Conservation (phyloP, 2,329 filamentous ascomycete species). For the Chrysoporthe puriensis region DNA sequence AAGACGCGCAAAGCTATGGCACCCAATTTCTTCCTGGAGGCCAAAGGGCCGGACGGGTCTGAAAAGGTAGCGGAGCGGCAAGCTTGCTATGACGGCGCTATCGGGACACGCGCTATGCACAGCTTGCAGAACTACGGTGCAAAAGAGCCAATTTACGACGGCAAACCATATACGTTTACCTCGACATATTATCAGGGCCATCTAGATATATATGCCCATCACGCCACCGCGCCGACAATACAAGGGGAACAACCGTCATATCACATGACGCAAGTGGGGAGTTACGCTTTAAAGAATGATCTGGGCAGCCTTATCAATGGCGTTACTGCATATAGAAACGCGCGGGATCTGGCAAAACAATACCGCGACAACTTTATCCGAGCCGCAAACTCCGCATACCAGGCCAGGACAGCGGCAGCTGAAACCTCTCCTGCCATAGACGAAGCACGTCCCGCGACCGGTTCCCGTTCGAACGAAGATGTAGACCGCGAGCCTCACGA, state of each 20-base stretch:
- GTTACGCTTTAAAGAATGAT: constrained; percentile 36
- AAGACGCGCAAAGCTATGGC: constrained; percentile 37
- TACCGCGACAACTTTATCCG: constrained; percentile 42
- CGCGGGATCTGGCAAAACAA: constrained; percentile 42
- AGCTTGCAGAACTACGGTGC: constrained; percentile 22
- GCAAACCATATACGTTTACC: constrained; percentile 44
- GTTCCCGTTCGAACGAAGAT: background rate
- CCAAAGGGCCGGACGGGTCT: constrained; percentile 41
- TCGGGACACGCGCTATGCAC: constrained; percentile 43
- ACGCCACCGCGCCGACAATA: constrained; percentile 38
- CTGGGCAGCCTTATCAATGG: constrained; percentile 40
- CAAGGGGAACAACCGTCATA: constrained; percentile 42
- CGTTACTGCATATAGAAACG: constrained; percentile 45
- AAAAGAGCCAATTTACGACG: constrained; percentile 40
- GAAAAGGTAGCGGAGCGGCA: constrained; percentile 39
- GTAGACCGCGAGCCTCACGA: background rate
- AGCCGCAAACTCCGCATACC: constrained; percentile 34
- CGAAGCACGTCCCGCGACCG: too few relatives aligned
- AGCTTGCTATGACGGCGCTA: constrained; percentile 43
- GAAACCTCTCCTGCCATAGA: background rate
- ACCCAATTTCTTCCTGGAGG: constrained; percentile 48
- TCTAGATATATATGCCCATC: constrained; percentile 39
- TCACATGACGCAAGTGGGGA: constrained; percentile 43
- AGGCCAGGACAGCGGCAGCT: background rate
- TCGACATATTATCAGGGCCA: constrained; percentile 43